Evolutionary conservation across 1,284 basidiomycete genomes (phyloP).

Genomic region (Trametes sp.): DNA sequence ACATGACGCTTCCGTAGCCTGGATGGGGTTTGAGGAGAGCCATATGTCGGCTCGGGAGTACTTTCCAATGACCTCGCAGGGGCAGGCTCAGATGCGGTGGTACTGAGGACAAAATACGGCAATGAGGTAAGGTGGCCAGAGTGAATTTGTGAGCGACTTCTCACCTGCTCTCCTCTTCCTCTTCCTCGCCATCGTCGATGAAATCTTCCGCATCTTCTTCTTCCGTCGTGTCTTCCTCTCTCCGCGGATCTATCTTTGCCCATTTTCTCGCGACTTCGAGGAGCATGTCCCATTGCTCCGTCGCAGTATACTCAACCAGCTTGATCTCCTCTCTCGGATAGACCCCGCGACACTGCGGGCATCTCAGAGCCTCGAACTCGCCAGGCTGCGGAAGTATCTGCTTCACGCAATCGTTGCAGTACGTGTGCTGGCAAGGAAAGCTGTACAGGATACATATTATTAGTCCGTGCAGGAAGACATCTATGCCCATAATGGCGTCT

Average conservation of each 20-base stretch:
- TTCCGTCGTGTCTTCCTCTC: slow-evolving; percentile 49
- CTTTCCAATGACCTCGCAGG: slow-evolving; percentile 16
- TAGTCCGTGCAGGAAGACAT: background rate
- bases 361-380: slow-evolving; percentile 43
- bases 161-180: slow-evolving; percentile 8
- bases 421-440: slow-evolving; percentile 52
- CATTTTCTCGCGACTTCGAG: slow-evolving; percentile 51
- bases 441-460: slow-evolving; percentile 34
- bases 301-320: slow-evolving; percentile 51
- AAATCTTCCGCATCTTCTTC: slow-evolving; percentile 53
- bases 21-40: slow-evolving; percentile 2
- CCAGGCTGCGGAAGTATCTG: slow-evolving; percentile 31
- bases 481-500: background rate
- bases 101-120: slow-evolving; percentile 12
- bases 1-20: slow-evolving; percentile 19
- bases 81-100: slow-evolving; percentile 10
- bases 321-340: slow-evolving; percentile 48
- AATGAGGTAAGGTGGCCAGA: too few species aligned
- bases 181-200: slow-evolving; percentile 44
- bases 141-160: too few species aligned
- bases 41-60: slow-evolving; percentile 14
- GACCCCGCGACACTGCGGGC: slow-evolving; percentile 50
- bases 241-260: slow-evolving; percentile 47
- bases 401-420: slow-evolving; percentile 50
- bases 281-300: slow-evolving; percentile 57